Base-by-base conservation (phyloP, 495 filamentous ascomycete genomes). In the Daldinia bambusicola region DNA sequence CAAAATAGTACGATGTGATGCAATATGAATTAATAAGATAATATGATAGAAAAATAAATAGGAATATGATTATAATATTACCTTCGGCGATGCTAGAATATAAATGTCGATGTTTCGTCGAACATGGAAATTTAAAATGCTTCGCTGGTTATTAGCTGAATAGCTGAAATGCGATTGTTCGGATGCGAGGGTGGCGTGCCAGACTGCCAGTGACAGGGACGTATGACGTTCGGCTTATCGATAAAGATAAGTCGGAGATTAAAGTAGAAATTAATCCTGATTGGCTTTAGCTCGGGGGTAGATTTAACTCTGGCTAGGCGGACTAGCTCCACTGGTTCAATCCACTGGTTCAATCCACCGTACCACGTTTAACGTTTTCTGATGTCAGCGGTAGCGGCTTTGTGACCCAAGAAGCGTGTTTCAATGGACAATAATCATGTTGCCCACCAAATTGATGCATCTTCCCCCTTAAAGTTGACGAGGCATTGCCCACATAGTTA, bases 221-320 rank as follows among this genome's bases (percentile, higher is more conserved):
- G 22, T 51, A 71, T 71, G 69, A 71, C 69, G 69, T 66, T 51
- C 20, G n/a, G 16, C 16, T 67, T 71, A 71, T 71, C 69, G 69
- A 71, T 71, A 71, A 63, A 59, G 41, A 55, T 20, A 32, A 12
- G 41, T 34, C 51, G 55, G 40, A 62, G 40, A 14, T 67, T 56
- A 36, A 12, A 59, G 36, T 37, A 16, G 7, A 55, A 55, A 34
- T 57, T 26, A 57, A 57, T 53, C 34, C 31, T 32, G 18, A 34
- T 56, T 67, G 16, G 59, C 32, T 18, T 14, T 53, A 52, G 48
- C 20, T 52, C 13, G 48, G 22, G 48, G 8, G 50, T 26, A 3
- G 26, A 26, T 26, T 26, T 26, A 26, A 26, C 26, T 26, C 26
- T 26, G 16, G 2, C n/a, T 59, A 63, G 26, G 18, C 58, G 32